Base-by-base conservation (phyloP, 2,329 filamentous ascomycete genomes). In the Fusarium oligoseptatum region DNA sequence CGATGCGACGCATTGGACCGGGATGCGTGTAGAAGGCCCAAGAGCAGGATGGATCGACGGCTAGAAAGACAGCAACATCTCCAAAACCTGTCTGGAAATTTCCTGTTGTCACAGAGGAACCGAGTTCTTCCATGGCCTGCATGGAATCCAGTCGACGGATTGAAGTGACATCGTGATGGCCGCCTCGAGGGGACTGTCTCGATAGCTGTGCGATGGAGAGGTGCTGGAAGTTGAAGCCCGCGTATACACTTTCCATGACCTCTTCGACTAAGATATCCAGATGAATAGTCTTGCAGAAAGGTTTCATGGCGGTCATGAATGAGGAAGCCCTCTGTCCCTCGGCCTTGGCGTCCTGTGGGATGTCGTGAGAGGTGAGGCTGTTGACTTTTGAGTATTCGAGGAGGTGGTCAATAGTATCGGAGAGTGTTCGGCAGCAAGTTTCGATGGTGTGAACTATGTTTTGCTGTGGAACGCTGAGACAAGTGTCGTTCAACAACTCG, bases 1-100 rank as follows among this genome's bases (percentile, higher is more conserved):
- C 83, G 27, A 92, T 88, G 1, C 89, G 85, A 15, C 85, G 80
- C 11, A 85, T 72, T 0, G 84, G 84, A 0, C 90, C 90, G 0
- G 88, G 85, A 50, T 91, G 87, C 0, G 87, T 86, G 20, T 86
- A 82, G 74, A 90, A 91, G 1, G 82, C 80, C 89, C 90, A 92
- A 11, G 78, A 84, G 73, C 62, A 84, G 70, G 24, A 83, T 67
- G 77, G 84, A 3, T 87, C 84, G 14, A 91, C 73, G 0, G 67
- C 71, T 0, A 80, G 50, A n/a, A 88, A 76, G 5, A 81, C 66
- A 0, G 75, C 71, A 0, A 81, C 76, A 4, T 79, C 72, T 8
- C 78, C 79, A 1, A 80, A 74, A 6, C 71, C 65, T 2, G 68
- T 57, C 8, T 41, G 52, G 0, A 24, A 2, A 8, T 64, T 64